These are phyloP conservation scores for Pseudoneurospora amorphoporcata DNA, from an alignment of 495 filamentous ascomycete genomes.

Conservation along the genomic window DNA sequence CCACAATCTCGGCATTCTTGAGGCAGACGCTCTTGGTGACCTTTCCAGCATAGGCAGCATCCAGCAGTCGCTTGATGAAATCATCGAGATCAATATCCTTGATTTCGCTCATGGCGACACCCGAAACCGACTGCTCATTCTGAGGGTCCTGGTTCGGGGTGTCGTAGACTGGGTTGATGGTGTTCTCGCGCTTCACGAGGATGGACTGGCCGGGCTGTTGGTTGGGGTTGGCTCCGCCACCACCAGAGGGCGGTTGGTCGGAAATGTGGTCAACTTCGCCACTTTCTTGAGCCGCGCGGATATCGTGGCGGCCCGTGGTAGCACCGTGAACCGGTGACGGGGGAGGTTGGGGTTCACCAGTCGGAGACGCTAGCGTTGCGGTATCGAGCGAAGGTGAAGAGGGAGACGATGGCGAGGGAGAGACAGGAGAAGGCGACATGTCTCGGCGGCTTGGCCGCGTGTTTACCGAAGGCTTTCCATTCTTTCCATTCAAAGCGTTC, in stretches of 20 bases:
- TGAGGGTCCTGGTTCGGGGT: conserved; percentile 20
- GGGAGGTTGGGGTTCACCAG: conserved; percentile 58
- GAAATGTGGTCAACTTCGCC: conserved; percentile 94
- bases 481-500: conserved; percentile 59
- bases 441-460: conserved; percentile 30
- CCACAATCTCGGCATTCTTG: conserved; percentile 93
- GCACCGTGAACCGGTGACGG: conserved; percentile 81
- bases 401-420: conserved; percentile 31
- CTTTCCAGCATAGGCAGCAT: conserved; percentile 92
- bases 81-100: conserved; percentile 92
- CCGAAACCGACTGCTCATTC: conserved; percentile 28
- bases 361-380: conserved; percentile 21
- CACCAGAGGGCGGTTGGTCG: conserved; percentile 74
- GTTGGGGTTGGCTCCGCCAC: conserved; percentile 28
- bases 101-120: conserved; percentile 61
- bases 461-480: conserved; percentile 34
- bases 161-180: conserved; percentile 39
- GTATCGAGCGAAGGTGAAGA: conserved; percentile 30
- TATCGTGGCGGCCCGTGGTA: conserved; percentile 63
- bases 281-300: conserved; percentile 68
- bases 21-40: conserved; percentile 94
- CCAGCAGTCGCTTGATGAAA: conserved; percentile 88
- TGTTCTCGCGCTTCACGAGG: conserved; percentile 65
- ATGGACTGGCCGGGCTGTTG: conserved; percentile 64
- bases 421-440: conserved; percentile 32